Evolutionary conservation across 176 grass and related monocot species (phyloP).

Genomic region (bread wheat (Triticum aestivum)): IWGSC_CS_RefSeq_v2.1 NC_057811.1:418200111-418200610

Average conservation of each 20-base stretch:
- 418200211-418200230: conserved; percentile 21
- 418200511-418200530: not conserved
- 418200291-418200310: conserved; percentile 78
- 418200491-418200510: not conserved
- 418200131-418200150: conserved; percentile 48
- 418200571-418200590: conserved; percentile 8
- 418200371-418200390: conserved; percentile 26
- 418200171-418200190: not conserved
- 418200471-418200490: conserved; percentile 35
- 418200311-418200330: not conserved
- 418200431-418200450: conserved; percentile 46
- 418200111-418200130: conserved; percentile 83
- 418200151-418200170: not conserved
- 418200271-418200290: conserved; percentile 79
- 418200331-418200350: not conserved
- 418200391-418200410: conserved; percentile 53
- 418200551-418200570: not conserved
- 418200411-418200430: conserved; percentile 43
- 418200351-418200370: not conserved
- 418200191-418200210: not conserved
- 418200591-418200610: conserved; percentile 38
- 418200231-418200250: conserved; percentile 86
- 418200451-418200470: conserved; percentile 44
- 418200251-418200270: conserved; percentile 68
- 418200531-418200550: not conserved